Percentiles rank a stretch among this genome's conserved stretches.
phyloP scores from a whole-genome alignment of 129 eudicot genomes.

The Tanacetum coccineum region DNA sequence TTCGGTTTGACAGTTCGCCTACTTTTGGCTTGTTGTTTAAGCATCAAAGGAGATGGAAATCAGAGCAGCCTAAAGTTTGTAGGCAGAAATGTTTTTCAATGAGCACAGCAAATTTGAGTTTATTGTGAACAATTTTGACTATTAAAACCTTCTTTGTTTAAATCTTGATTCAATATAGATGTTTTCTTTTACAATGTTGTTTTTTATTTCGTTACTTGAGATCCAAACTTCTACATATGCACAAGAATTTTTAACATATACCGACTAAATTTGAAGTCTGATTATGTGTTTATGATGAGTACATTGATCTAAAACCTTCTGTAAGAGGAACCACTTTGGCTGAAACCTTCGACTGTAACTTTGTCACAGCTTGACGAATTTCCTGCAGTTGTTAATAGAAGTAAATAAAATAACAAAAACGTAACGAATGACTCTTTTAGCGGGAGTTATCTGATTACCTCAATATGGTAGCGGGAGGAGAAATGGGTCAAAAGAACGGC shows the following conservation, averaged over 20 bases:
- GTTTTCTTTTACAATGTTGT: conserved; percentile 13
- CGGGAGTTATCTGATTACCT: conserved; percentile 45
- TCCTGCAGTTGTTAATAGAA: conserved; percentile 44
- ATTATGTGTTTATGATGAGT: conserved; percentile 38
- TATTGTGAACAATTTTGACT: conserved; percentile 12
- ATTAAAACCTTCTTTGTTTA: conserved; percentile 2
- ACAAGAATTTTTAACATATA: conserved; percentile 9
- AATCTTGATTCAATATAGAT: conserved; percentile 22
- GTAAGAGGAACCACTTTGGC: conserved; percentile 79
- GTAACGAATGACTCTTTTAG: too few species aligned
- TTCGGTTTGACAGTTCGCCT: too few species aligned
- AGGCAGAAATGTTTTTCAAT: conserved; percentile 2
- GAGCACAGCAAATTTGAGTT: conserved; percentile 2
- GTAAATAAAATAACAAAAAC: neutral
- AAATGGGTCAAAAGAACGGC: conserved; percentile 85
- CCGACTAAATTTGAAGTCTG: neutral
- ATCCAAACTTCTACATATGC: conserved; percentile 18
- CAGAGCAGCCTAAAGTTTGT: conserved; percentile 43
- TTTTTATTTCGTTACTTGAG: conserved; percentile 7
- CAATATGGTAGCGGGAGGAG: conserved; percentile 83
- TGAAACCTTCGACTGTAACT: conserved; percentile 63
- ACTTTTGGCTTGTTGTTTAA: too few species aligned
- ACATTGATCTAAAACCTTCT: conserved; percentile 81
- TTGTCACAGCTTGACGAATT: conserved; percentile 72
- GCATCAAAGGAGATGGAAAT: conserved; percentile 46